Base-by-base conservation (phyloP, 805 yeast species). In the Dipodascopsis uninucleata region DNA sequence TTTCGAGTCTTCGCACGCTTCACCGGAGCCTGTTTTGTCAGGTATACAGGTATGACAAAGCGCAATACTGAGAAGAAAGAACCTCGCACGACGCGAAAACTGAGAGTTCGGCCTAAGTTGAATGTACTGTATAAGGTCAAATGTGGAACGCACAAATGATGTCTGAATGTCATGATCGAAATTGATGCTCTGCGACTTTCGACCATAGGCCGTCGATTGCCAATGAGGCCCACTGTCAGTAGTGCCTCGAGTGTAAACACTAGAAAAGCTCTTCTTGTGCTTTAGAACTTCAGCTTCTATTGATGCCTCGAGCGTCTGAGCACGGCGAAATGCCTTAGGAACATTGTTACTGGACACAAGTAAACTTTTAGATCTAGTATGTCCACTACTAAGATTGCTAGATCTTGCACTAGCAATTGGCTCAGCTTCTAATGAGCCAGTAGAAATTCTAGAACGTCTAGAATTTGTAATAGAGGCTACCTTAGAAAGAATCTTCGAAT, bases 11-110 rank as follows among this genome's bases (percentile, higher is more conserved):
- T 7, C 37, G n/a, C 17, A 42, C 4, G 39, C 43, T 2, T 39
- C 47, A 31, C 17, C 50, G 33, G 46, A 0, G 61, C 56, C 34
- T n/a, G n/a, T 39, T 36, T 31, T 25, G 23, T 82, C 81, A 1
- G 97, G 97, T 37, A 86, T 67, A 61, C 97, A 90, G 0, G 93
- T 76, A 61, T 89, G 96, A 58, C 98, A 93, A 36, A 93, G 67
- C 0, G 97, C 93, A 40, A 93, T 69, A 1, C 88, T 74, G 34
- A 93, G 65, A 40, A 93, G 67, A 60, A 93, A 93, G 64, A 90
- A 84, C 45, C 76, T 79, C 1, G 85, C 94, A 53, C 77, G 78
- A 46, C 76, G 74, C 0, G 96, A 67, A 65, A 82, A 93, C 3
- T 77, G 47, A 0, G 85, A 69, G 28, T 79, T 67, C 2, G 97